Evolutionary conservation across 805 yeast species (phyloP).

Genomic region (Ogataea sp.): DNA sequence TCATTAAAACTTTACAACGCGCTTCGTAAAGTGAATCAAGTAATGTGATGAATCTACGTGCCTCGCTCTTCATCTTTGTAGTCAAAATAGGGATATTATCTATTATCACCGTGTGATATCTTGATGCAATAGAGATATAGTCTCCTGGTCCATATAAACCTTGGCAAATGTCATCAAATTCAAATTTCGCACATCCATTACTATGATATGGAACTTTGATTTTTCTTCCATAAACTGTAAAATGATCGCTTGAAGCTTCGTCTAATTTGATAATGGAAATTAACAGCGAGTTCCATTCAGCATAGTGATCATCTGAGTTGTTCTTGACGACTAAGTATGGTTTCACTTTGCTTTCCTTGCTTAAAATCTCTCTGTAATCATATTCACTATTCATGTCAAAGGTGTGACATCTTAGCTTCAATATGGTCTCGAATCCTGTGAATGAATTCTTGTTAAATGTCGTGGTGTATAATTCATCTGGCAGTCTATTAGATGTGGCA

Average conservation of each 20-base stretch:
- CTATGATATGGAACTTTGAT: constrained; percentile 37
- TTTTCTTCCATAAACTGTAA: constrained; percentile 50
- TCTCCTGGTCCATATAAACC: constrained; percentile 45
- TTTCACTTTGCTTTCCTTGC: constrained; percentile 13
- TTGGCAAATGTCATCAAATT: constrained; percentile 46
- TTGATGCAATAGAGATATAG: constrained; percentile 58
- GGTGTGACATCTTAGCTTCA: constrained; percentile 51
- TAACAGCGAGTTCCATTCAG: constrained; percentile 29
- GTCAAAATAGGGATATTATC: constrained; percentile 57
- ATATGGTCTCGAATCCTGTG: constrained; percentile 44
- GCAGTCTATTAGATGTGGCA: constrained; percentile 66
- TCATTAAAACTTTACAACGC: constrained; percentile 48
- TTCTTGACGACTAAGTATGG: constrained; percentile 28
- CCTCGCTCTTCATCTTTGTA: constrained; percentile 53
- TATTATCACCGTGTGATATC: constrained; percentile 46
- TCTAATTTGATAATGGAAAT: constrained; percentile 7
- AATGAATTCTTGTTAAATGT: constrained; percentile 55
- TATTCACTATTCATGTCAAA: constrained; percentile 51
- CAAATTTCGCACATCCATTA: constrained; percentile 37
- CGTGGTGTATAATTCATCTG: constrained; percentile 63
- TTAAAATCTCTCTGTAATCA: constrained; percentile 44
- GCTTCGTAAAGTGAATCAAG: constrained; percentile 66
- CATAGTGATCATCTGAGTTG: constrained; percentile 17
- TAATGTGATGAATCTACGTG: constrained; percentile 57
- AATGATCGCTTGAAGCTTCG: constrained; percentile 4